Percentiles rank a stretch among this genome's conserved stretches.
Evolutionary conservation across 257 asterid species (phyloP).

Genomic region (Nicotiana tomentosiformis): DNA sequence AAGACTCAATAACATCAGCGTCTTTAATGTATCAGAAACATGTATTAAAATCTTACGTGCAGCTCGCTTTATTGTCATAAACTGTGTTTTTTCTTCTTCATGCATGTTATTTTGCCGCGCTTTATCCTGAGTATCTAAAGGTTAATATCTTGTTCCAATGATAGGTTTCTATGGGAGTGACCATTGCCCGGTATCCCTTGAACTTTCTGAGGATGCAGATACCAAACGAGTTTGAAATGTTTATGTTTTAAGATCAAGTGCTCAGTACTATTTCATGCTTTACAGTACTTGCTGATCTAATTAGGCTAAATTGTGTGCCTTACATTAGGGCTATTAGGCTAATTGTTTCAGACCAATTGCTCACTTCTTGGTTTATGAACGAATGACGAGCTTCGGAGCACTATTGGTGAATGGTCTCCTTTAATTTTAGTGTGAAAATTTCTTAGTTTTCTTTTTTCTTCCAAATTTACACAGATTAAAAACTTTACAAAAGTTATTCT

Average conservation of each 20-base stretch:
- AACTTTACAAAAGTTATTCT: neutral
- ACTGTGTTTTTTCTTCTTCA: neutral
- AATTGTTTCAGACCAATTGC: neutral
- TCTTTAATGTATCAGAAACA: neutral
- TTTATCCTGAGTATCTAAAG: neutral
- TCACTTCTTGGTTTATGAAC: neutral
- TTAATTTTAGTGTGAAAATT: neutral
- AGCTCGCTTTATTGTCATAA: neutral
- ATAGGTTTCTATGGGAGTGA: slow-evolving; percentile 97
- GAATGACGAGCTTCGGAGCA: neutral
- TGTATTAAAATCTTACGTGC: neutral
- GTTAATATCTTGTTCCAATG: slow-evolving; percentile 4
- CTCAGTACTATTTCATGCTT: neutral
- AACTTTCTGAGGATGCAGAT: slow-evolving; percentile 46
- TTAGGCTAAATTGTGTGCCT: neutral
- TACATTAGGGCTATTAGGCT: neutral
- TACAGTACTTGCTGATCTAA: neutral
- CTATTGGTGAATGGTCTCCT: neutral
- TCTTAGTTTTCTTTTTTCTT: neutral
- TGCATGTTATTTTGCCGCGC: neutral
- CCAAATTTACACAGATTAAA: neutral
- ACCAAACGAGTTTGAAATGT: slow-evolving; percentile 18
- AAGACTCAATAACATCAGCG: neutral
- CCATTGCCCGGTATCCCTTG: slow-evolving; percentile 85
- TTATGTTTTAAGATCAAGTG: neutral